These are phyloP conservation scores for Paraphoma chrysanthemicola DNA, from an alignment of 2,329 filamentous ascomycete species.

Conservation along the genomic window DNA sequence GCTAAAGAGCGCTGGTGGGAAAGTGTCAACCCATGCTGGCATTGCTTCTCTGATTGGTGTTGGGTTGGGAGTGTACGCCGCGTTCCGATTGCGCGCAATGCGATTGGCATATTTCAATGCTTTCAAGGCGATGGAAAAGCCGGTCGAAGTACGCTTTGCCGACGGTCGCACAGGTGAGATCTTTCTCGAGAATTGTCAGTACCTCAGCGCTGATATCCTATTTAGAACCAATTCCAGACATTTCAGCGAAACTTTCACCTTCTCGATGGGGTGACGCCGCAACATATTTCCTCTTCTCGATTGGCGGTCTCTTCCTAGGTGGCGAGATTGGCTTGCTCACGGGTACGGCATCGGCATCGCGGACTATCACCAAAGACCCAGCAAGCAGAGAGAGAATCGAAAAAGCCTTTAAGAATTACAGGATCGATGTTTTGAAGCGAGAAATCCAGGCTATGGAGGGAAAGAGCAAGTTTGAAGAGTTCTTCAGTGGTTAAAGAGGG, in stretches of 20 bases:
- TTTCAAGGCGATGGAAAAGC: conserved; percentile 67
- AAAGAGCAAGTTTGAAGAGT: conserved; percentile 37
- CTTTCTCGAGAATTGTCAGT: too few species aligned
- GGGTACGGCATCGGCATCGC: conserved; percentile 62
- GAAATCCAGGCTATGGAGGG: conserved; percentile 65
- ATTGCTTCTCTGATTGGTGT: conserved; percentile 68
- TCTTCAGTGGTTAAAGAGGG: conserved; percentile 23
- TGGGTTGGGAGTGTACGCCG: conserved; percentile 61
- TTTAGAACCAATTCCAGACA: conserved; percentile 66
- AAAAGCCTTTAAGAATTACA: conserved; percentile 67
- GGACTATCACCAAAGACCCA: conserved; percentile 61
- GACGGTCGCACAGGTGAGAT: conserved; percentile 63
- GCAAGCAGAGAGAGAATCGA: conserved; percentile 65
- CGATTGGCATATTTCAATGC: conserved; percentile 67
- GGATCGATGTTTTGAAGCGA: conserved; percentile 67
- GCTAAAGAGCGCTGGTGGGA: conserved; percentile 62
- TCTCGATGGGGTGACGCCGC: conserved; percentile 66
- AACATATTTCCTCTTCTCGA: conserved; percentile 68
- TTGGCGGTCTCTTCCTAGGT: conserved; percentile 68
- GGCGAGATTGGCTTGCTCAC: conserved; percentile 68
- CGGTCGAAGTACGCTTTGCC: conserved; percentile 67
- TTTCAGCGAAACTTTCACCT: conserved; percentile 64
- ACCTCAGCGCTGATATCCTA: too few species aligned
- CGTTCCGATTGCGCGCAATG: conserved; percentile 63
- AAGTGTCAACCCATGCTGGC: conserved; percentile 62